These are phyloP conservation scores for Pichia exigua DNA, from an alignment of 805 yeast species.

Conservation along the genomic window DNA sequence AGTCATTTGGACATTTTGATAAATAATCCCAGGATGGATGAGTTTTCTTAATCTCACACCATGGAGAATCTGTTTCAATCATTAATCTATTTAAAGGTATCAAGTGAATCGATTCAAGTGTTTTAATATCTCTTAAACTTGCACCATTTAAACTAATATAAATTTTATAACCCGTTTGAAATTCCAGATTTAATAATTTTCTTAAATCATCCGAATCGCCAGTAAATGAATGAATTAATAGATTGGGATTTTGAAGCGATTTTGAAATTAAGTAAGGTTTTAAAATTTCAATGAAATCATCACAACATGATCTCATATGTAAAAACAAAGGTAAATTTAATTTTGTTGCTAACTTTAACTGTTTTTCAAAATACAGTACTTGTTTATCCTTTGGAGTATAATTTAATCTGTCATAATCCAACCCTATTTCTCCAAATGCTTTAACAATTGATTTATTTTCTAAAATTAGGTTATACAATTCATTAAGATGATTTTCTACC, in stretches of 20 bases:
- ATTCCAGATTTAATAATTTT: slow-evolving; percentile 35
- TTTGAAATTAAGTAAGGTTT: slow-evolving; percentile 49
- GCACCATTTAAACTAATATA: slow-evolving; percentile 89
- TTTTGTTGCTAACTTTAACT: slow-evolving; percentile 57
- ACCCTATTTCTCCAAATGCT: slow-evolving; percentile 93
- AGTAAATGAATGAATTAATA: slow-evolving; percentile 95
- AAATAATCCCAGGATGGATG: slow-evolving; percentile 65
- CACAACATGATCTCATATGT: slow-evolving; percentile 82
- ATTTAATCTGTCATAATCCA: slow-evolving; percentile 86
- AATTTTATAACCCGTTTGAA: slow-evolving; percentile 36
- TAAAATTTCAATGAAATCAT: slow-evolving; percentile 63
- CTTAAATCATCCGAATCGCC: slow-evolving; percentile 64
- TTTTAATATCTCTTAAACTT: slow-evolving; percentile 72
- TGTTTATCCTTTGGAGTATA: slow-evolving; percentile 68
- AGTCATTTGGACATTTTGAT: slow-evolving; percentile 46
- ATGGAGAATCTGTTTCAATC: slow-evolving; percentile 95
- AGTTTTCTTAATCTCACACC: slow-evolving; percentile 90
- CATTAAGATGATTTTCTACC: slow-evolving; percentile 36
- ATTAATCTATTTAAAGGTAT: slow-evolving; percentile 68
- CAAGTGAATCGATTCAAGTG: slow-evolving; percentile 51
- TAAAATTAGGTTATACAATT: slow-evolving; percentile 42
- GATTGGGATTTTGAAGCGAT: slow-evolving; percentile 34
- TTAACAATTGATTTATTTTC: slow-evolving; percentile 44
- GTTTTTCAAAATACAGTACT: slow-evolving; percentile 56
- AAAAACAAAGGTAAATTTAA: slow-evolving; percentile 70